Evolutionary conservation across 2,329 filamentous ascomycete species (phyloP).

Genomic region (Orbilia javanica): DNA sequence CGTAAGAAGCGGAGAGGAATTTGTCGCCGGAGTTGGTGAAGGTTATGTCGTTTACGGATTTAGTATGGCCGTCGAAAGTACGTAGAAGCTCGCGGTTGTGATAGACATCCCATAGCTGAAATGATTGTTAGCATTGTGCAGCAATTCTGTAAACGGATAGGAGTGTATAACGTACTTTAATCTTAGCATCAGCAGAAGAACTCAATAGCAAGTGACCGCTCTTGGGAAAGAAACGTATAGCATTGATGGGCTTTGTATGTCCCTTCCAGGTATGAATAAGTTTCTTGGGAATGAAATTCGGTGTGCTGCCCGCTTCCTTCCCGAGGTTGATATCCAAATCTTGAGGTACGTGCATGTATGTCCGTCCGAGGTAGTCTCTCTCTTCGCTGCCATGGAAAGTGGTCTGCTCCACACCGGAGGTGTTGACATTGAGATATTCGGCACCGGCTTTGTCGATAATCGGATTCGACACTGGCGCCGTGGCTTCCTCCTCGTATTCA

Average conservation of each 20-base stretch:
- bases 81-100: constrained; percentile 88
- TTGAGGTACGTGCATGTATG: constrained; percentile 97
- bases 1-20: constrained; percentile 92
- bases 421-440: constrained; percentile 66
- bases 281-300: constrained; percentile 96
- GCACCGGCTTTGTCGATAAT: constrained; percentile 69
- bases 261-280: constrained; percentile 91
- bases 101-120: constrained; percentile 86
- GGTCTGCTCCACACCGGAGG: constrained; percentile 78
- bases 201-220: constrained; percentile 91
- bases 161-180: constrained; percentile 70
- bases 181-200: constrained; percentile 87
- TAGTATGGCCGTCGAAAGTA: constrained; percentile 90
- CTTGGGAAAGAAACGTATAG: constrained; percentile 86
- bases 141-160: not conserved
- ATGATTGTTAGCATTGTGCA: constrained; percentile 27
- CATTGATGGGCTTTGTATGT: constrained; percentile 83
- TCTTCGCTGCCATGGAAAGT: constrained; percentile 86
- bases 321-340: constrained; percentile 87
- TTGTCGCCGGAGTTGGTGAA: constrained; percentile 86
- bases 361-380: constrained; percentile 93
- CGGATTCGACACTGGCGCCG: constrained; percentile 69
- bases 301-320: constrained; percentile 82
- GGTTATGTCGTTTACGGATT: constrained; percentile 87
- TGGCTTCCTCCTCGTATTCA: constrained; percentile 80